A percentile compares a stretch with the other conserved stretches of the same genome.
These are phyloP conservation scores for Pholiota adiposa DNA, from an alignment of 1,284 basidiomycete species.

Conservation along the genomic window DNA sequence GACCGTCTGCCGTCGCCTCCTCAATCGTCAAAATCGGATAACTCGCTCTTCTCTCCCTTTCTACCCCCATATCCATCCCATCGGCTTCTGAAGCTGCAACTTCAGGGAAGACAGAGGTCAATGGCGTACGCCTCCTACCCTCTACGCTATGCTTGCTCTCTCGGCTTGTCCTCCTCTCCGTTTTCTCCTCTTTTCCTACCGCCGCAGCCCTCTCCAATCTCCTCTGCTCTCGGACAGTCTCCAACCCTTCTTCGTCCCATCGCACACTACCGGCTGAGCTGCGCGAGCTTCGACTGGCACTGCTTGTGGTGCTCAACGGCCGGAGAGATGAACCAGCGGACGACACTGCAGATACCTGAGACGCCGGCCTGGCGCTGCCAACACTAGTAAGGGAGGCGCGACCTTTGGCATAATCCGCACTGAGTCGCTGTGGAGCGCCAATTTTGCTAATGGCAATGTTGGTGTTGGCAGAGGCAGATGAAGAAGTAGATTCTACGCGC, in stretches of 20 bases:
- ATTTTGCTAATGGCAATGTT: slow-evolving; percentile 5
- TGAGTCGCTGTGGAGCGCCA: slow-evolving; percentile 5
- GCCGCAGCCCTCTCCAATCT: slow-evolving; percentile 46
- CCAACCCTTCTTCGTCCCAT: slow-evolving; percentile 69
- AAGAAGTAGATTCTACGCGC: slow-evolving; percentile 30
- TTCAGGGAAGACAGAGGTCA: slow-evolving; percentile 55
- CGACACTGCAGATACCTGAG: neutral
- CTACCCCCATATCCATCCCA: slow-evolving; percentile 9
- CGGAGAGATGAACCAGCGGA: slow-evolving; percentile 60
- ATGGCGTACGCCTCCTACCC: slow-evolving; percentile 48
- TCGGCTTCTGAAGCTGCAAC: slow-evolving; percentile 19
- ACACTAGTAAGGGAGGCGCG: neutral
- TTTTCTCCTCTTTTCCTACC: slow-evolving; percentile 30
- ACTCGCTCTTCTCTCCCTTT: neutral
- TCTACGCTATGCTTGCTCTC: slow-evolving; percentile 39
- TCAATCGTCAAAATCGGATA: slow-evolving; percentile 53
- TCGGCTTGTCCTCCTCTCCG: slow-evolving; percentile 31
- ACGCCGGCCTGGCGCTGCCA: neutral
- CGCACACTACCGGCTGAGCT: slow-evolving; percentile 44
- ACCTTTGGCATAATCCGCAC: neutral
- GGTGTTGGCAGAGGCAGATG: slow-evolving; percentile 13
- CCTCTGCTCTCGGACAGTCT: slow-evolving; percentile 56
- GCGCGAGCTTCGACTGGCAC: slow-evolving; percentile 36
- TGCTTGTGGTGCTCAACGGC: slow-evolving; percentile 54
- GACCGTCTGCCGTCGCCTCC: slow-evolving; percentile 56